phyloP scores from a whole-genome alignment of 805 yeast genomes.

The Candida incommunis region DNA sequence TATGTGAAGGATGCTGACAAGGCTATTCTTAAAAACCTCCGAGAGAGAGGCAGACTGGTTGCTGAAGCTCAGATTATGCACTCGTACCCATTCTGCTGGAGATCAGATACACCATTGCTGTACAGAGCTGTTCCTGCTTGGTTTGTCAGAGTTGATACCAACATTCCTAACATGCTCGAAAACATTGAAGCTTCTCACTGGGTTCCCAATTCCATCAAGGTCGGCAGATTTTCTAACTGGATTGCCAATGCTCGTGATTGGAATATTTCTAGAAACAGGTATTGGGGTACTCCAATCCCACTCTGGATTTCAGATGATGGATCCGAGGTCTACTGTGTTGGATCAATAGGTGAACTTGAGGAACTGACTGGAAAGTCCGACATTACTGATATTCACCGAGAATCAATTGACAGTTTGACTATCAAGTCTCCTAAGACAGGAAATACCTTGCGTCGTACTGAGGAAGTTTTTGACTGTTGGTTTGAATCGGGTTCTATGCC shows the following conservation, averaged over 20 bases:
- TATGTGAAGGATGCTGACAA: conserved; percentile 96
- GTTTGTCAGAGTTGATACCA: conserved; percentile 84
- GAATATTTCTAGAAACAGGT: conserved; percentile 96
- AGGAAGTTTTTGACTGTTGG: conserved; percentile 99
- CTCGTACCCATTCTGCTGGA: conserved; percentile 99
- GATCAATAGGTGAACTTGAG: conserved; percentile 77
- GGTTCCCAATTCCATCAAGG: conserved; percentile 88
- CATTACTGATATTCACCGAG: conserved; percentile 90
- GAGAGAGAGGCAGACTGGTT: conserved; percentile 61
- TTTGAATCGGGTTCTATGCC: conserved; percentile 99
- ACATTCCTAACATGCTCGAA: conserved; percentile 77
- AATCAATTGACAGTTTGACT: conserved; percentile 76
- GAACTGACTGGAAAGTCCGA: conserved; percentile 68
- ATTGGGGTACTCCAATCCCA: conserved; percentile 99
- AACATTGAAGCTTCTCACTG: conserved; percentile 80
- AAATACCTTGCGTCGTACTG: conserved; percentile 77
- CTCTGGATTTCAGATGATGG: conserved; percentile 92
- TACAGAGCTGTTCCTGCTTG: conserved; percentile 97
- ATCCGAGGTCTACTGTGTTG: conserved; percentile 85
- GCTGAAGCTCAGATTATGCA: conserved; percentile 77
- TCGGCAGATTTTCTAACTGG: conserved; percentile 96
- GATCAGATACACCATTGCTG: conserved; percentile 95
- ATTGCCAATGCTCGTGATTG: conserved; percentile 98
- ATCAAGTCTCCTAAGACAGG: conserved; percentile 87
- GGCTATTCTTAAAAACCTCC: conserved; percentile 70